A percentile compares a stretch with the other conserved stretches of the same genome.
These are phyloP conservation scores for Scutellaria baicalensis DNA, from an alignment of 257 asterid genomes.

Conservation along the genomic window DNA sequence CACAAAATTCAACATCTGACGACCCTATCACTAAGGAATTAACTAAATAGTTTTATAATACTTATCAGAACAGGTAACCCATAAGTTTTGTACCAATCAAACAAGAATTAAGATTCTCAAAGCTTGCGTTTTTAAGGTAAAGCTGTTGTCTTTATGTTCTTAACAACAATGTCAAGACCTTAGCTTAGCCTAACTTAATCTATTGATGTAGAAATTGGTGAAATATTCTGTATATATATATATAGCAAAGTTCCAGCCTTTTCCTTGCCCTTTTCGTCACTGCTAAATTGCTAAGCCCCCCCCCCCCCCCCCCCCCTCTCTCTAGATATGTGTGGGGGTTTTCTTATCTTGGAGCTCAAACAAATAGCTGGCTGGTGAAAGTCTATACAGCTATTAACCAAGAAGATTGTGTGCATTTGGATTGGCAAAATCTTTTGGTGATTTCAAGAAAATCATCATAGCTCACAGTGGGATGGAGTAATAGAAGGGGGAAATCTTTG, in stretches of 20 bases:
- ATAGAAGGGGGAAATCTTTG: constrained; percentile 16
- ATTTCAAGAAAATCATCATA: constrained; percentile 38
- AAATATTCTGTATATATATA: background rate
- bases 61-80: background rate
- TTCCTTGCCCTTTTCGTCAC: constrained; percentile 2
- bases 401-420: constrained; percentile 45
- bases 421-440: constrained; percentile 32
- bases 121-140: background rate
- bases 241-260: background rate
- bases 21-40: background rate
- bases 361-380: constrained; percentile 39
- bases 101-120: background rate
- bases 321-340: background rate
- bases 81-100: background rate
- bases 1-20: constrained; percentile 18
- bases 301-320: constrained; percentile 25
- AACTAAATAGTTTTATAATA: background rate
- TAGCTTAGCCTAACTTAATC: background rate
- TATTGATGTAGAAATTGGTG: background rate
- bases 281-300: constrained; percentile 22
- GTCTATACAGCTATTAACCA: constrained; percentile 20
- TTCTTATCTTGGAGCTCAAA: constrained; percentile 42
- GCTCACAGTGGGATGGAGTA: constrained; percentile 9
- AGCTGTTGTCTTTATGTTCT: background rate
- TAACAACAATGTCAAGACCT: background rate